Base-by-base conservation (phyloP, 352 stramenopile species). In the Pythium myriotylum region DNA sequence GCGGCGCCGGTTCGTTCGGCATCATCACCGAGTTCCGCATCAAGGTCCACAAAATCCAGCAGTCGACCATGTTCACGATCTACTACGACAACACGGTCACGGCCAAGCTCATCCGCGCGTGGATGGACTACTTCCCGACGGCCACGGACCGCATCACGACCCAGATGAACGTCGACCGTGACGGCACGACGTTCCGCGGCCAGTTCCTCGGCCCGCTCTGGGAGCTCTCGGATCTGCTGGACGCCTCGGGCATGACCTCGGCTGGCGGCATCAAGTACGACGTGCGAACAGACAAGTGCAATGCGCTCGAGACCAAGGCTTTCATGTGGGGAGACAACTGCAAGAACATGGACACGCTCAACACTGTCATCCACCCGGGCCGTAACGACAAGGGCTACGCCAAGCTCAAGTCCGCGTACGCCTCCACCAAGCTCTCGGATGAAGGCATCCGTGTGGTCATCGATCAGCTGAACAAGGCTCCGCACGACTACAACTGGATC, bases 1-100 rank as follows among this genome's bases (percentile, higher is more conserved):
- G 76, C 10, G 76, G 76, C 46, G 73, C 76, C 9, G 76, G 76
- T 8, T 86, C 76, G 16, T 86, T 81, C 42, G 76, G 76, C 2
- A 83, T 86, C 42, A 61, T 86, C 39, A 82, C 74, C 17, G 72
- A 77, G 23, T 83, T 81, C 61, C 73, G 66, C 17, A 74, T 86
- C 55, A 73, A 81, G 23, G 73, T 63, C 37, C 72, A 83, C 72
- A 79, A 67, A 42, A 54, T 86, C 33, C 55, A 63, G 2, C 56
- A 70, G 41, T 73, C 76, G 19, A 71, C 73, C 10, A 54, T 86
- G 20, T 86, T 86, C 62, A 77, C 48, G 19, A 65, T 81, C 43
- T 66, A 75, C 27, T 83, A 76, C 52, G 70, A 72, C 54, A 62
- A 54, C 4, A 70, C 71, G 0, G 67, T 76, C 22, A 73, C 59